These are phyloP conservation scores for Zymoseptoria pseudotritici DNA, from an alignment of 2,329 filamentous ascomycete genomes.

Conservation along the genomic window DNA sequence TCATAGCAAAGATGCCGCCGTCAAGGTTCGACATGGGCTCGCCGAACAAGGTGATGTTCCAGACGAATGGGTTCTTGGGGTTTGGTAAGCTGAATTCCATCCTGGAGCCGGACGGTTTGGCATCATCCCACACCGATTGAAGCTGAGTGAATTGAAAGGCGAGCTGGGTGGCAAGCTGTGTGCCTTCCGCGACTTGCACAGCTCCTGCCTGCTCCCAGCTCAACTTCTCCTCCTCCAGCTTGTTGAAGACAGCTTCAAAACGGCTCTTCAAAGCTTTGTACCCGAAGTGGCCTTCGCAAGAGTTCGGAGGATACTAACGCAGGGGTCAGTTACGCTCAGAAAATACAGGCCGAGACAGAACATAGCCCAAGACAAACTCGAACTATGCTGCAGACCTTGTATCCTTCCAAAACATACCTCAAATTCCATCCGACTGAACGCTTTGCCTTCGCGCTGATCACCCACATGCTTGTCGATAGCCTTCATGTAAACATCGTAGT, in stretches of 20 bases:
- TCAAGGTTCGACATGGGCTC: constrained; percentile 89
- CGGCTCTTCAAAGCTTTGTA: constrained; percentile 67
- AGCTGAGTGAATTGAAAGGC: constrained; percentile 80
- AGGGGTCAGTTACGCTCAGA: not conserved
- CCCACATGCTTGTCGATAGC: constrained; percentile 57
- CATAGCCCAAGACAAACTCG: no score
- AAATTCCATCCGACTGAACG: constrained; percentile 81
- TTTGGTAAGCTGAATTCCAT: constrained; percentile 70
- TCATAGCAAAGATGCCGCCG: constrained; percentile 79
- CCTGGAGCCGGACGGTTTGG: constrained; percentile 52
- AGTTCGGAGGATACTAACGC: constrained; percentile 51
- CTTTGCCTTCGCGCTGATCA: constrained; percentile 51
- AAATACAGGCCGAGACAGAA: no score
- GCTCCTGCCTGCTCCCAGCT: constrained; percentile 66
- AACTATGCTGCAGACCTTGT: no score
- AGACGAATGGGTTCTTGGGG: constrained; percentile 73
- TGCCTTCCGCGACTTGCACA: constrained; percentile 55
- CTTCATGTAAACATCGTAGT: constrained; percentile 77
- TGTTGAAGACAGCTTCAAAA: constrained; percentile 59
- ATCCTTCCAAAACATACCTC: constrained; percentile 40
- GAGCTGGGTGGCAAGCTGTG: constrained; percentile 72
- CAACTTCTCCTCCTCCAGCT: constrained; percentile 63
- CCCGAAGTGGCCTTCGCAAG: constrained; percentile 80
- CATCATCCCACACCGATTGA: constrained; percentile 63
- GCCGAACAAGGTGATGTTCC: constrained; percentile 83